A percentile compares a stretch with the other conserved stretches of the same genome.
Evolutionary conservation across 306 rosid genomes (phyloP).

Genomic region (Gastrolobium bilobum): DNA sequence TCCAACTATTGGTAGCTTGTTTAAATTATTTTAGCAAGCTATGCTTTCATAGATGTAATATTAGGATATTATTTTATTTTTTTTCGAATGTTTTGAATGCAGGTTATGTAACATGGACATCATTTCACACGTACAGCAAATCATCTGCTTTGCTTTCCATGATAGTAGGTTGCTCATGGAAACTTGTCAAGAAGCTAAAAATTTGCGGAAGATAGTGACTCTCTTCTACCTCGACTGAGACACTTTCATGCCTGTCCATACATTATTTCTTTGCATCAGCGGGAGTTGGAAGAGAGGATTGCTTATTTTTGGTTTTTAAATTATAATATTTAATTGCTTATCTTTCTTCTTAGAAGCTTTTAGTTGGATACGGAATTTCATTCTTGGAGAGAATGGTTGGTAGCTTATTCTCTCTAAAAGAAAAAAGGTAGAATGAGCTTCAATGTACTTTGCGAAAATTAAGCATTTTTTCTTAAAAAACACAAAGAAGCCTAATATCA

Average conservation of each 20-base stretch:
- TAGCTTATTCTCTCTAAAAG: too few species aligned
- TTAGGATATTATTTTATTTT: slow-evolving; percentile 33
- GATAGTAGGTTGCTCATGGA: slow-evolving; percentile 98
- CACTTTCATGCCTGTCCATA: slow-evolving; percentile 50
- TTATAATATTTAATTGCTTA: slow-evolving; percentile 52
- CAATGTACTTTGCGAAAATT: too few species aligned
- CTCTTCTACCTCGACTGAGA: slow-evolving; percentile 90
- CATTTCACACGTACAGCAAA: slow-evolving; percentile 96
- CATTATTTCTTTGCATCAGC: slow-evolving; percentile 52
- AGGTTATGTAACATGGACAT: slow-evolving; percentile 98
- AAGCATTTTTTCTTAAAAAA: not conserved
- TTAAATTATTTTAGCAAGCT: not conserved
- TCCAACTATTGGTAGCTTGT: slow-evolving; percentile 2
- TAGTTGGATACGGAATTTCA: slow-evolving; percentile 23
- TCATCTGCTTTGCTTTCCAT: slow-evolving; percentile 98
- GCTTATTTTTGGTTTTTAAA: slow-evolving; percentile 59
- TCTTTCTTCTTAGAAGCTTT: slow-evolving; percentile 16
- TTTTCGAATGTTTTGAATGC: slow-evolving; percentile 55
- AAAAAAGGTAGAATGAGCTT: too few species aligned
- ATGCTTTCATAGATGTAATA: slow-evolving; percentile 20
- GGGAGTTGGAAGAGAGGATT: slow-evolving; percentile 44
- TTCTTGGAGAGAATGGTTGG: slow-evolving; percentile 33
- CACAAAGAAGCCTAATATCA: not conserved
- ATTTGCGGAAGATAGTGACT: slow-evolving; percentile 93
- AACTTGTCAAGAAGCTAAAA: slow-evolving; percentile 99